These are phyloP conservation scores for Xylaria longipes DNA, from an alignment of 495 filamentous ascomycete genomes.

Conservation along the genomic window DNA sequence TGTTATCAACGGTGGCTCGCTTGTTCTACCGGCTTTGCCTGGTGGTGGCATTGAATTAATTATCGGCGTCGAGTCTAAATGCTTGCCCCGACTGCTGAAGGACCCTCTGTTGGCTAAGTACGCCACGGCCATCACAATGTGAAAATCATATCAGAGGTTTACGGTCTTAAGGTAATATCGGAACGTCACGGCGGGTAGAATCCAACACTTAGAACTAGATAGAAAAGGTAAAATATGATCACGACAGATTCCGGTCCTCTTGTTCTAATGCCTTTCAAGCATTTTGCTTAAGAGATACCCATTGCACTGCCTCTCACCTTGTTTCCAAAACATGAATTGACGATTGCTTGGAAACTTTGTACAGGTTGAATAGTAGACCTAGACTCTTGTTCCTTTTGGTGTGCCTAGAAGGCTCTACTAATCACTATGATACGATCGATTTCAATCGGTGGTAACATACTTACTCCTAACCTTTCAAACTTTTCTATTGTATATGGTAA, in stretches of 20 bases:
- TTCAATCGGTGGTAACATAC: no score
- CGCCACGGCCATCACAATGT: conserved; percentile 30
- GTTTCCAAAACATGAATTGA: background rate
- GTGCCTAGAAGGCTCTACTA: background rate
- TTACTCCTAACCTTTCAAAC: background rate
- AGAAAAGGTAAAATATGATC: background rate
- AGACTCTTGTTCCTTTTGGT: background rate
- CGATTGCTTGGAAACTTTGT: background rate
- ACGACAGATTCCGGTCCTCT: background rate
- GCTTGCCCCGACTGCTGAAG: conserved; percentile 30
- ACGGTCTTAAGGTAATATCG: background rate
- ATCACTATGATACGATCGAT: no score
- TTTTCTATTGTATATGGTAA: background rate
- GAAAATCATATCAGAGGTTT: background rate
- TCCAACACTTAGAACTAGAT: background rate
- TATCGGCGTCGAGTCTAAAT: conserved; percentile 42
- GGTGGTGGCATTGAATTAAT: conserved; percentile 48
- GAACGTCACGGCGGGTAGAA: background rate
- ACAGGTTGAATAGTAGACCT: background rate
- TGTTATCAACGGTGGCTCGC: conserved; percentile 43
- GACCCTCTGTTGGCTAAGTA: conserved; percentile 43
- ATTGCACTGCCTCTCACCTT: background rate
- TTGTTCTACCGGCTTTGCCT: conserved; percentile 44
- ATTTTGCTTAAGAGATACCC: background rate
- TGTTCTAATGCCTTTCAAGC: background rate